These are phyloP conservation scores for Colletotrichum spaethianum DNA, from an alignment of 2,329 filamentous ascomycete genomes.

Conservation along the genomic window DNA sequence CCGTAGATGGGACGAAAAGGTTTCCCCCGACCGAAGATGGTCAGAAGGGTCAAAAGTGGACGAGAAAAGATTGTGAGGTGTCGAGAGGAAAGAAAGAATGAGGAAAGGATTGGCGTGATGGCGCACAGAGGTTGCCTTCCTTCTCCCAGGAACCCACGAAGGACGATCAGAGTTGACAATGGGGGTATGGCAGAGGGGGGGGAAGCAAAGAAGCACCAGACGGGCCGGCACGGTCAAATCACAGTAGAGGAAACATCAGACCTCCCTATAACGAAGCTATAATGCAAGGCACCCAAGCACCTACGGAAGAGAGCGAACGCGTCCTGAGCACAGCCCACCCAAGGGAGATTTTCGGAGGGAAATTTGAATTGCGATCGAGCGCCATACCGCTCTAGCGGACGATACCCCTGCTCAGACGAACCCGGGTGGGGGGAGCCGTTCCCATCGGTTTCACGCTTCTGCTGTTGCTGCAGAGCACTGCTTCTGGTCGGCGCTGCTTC, in stretches of 20 bases:
- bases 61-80: slow-evolving; percentile 11
- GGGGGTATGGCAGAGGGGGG: background rate
- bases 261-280: background rate
- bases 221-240: slow-evolving; percentile 7
- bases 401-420: slow-evolving; percentile 39
- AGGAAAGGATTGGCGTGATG: slow-evolving; percentile 35
- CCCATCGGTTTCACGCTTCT: slow-evolving; percentile 13
- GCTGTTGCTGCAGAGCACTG: no score
- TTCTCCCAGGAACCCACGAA: slow-evolving; percentile 31
- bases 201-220: slow-evolving; percentile 1
- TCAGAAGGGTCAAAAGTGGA: slow-evolving; percentile 13
- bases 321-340: background rate
- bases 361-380: slow-evolving; percentile 40
- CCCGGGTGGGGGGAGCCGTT: slow-evolving; percentile 23
- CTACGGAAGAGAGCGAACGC: slow-evolving; percentile 20
- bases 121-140: background rate
- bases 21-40: slow-evolving; percentile 8
- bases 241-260: slow-evolving; percentile 9
- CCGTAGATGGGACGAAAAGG: slow-evolving; percentile 26
- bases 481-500: slow-evolving; percentile 1
- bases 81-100: slow-evolving; percentile 11
- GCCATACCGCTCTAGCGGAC: slow-evolving; percentile 31
- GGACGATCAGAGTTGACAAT: slow-evolving; percentile 22
- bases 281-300: background rate
- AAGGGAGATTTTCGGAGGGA: slow-evolving; percentile 29